Evolutionary conservation across 2,329 filamentous ascomycete species (phyloP).

Genomic region (Neofusicoccum cordaticola): DNA sequence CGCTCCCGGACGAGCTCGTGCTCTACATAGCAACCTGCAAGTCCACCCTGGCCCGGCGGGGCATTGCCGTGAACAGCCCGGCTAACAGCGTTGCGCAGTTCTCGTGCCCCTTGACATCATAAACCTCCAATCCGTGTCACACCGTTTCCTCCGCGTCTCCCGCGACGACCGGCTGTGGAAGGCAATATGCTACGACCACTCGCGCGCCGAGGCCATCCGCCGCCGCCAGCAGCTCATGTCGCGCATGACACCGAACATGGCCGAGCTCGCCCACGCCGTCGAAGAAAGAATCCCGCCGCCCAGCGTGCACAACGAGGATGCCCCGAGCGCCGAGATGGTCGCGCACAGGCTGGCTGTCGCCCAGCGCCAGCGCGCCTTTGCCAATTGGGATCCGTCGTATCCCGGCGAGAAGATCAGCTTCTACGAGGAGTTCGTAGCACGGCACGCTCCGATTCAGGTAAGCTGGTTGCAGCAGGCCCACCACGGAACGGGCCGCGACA

Average conservation of each 20-base stretch:
- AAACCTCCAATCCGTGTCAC: constrained; percentile 67
- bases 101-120: constrained; percentile 65
- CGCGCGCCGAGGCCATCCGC: constrained; percentile 62
- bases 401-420: constrained; percentile 71
- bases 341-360: constrained; percentile 29
- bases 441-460: constrained; percentile 69
- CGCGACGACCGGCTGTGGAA: constrained; percentile 79
- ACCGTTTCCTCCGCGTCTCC: constrained; percentile 62
- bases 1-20: constrained; percentile 40
- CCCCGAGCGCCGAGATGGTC: constrained; percentile 32
- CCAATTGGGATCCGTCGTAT: constrained; percentile 81
- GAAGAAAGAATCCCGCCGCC: constrained; percentile 27
- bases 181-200: constrained; percentile 68
- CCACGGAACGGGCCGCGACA: constrained; percentile 36
- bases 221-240: constrained; percentile 45
- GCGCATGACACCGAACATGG: constrained; percentile 43
- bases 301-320: constrained; percentile 25
- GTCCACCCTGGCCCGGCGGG: constrained; percentile 20
- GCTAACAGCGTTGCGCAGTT: constrained; percentile 42
- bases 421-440: constrained; percentile 86
- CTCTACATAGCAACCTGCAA: constrained; percentile 44
- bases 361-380: constrained; percentile 51
- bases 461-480: constrained; percentile 72
- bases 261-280: constrained; percentile 41
- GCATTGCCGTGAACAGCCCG: neutral